Conservation (phyloP, 305 asterid species). For the Striga hermonthica region DNA sequence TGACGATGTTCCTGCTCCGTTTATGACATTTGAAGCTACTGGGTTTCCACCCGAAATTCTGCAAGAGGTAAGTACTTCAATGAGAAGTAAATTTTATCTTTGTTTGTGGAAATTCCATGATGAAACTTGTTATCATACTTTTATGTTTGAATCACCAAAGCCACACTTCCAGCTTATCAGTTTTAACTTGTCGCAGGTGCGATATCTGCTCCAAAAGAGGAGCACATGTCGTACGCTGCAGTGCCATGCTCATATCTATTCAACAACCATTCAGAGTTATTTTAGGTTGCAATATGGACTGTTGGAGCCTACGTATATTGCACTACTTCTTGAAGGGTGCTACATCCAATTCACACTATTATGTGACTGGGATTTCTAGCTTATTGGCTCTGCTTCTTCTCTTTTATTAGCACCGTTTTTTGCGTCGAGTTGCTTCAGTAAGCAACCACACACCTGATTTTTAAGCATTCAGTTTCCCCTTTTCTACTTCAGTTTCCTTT, state of each 20-base stretch:
- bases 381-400: constrained; percentile 77
- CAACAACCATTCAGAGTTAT: constrained; percentile 81
- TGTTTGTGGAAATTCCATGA: constrained; percentile 19
- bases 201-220: constrained; percentile 99
- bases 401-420: constrained; percentile 85
- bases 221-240: constrained; percentile 99
- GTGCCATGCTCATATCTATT: constrained; percentile 81
- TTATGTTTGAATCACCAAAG: constrained; percentile 36
- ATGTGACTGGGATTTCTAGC: constrained; percentile 84
- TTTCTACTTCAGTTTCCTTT: constrained; percentile 25
- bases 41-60: constrained; percentile 90
- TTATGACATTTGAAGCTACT: constrained; percentile 82
- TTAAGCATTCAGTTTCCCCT: constrained; percentile 39
- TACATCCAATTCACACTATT: constrained; percentile 73
- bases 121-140: constrained; percentile 25
- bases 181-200: constrained; percentile 99
- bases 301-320: constrained; percentile 84
- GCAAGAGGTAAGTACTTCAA: constrained; percentile 67
- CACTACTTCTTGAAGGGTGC: constrained; percentile 80
- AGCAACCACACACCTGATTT: constrained; percentile 80
- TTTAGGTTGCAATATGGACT: constrained; percentile 93
- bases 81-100: constrained; percentile 16
- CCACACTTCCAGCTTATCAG: constrained; percentile 61
- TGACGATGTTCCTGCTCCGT: constrained; percentile 87
- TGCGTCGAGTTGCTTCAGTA: constrained; percentile 97